phyloP scores from a whole-genome alignment of 371 early-diverging fungal species.

The Mortierella sp. region DNA sequence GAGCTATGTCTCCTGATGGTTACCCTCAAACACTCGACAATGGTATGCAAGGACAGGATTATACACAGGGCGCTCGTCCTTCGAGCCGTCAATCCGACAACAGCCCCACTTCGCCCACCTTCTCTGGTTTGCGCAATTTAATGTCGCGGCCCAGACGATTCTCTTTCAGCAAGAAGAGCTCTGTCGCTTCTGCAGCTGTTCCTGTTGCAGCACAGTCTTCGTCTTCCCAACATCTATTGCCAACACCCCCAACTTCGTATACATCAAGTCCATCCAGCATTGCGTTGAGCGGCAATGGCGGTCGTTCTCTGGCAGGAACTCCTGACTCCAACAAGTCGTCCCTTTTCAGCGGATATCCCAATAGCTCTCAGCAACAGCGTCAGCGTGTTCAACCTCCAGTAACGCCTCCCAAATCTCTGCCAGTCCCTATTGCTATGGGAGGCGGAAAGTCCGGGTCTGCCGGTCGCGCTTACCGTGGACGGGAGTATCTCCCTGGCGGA shows the following conservation, averaged over 20 bases:
- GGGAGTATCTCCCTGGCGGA: conserved; percentile 24
- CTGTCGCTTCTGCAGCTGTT: not conserved
- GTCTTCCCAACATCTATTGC: conserved; percentile 21
- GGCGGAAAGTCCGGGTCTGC: conserved; percentile 16
- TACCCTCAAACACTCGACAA: not conserved
- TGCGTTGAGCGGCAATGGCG: not conserved
- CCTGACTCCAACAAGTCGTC: conserved; percentile 24
- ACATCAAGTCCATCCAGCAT: conserved; percentile 19
- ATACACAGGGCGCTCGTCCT: conserved; percentile 19
- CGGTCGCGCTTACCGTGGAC: conserved; percentile 30
- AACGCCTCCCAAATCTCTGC: conserved; percentile 28
- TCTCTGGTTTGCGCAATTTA: conserved; percentile 37
- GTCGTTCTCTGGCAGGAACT: conserved; percentile 24
- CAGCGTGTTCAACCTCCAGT: conserved; percentile 17
- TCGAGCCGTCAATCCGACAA: conserved; percentile 44
- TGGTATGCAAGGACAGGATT: not conserved
- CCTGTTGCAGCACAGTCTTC: not conserved
- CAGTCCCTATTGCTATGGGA: conserved; percentile 32
- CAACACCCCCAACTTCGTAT: conserved; percentile 41
- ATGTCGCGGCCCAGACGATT: conserved; percentile 34
- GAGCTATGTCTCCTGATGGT: conserved; percentile 34
- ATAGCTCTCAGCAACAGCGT: conserved; percentile 1
- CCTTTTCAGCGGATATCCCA: not conserved
- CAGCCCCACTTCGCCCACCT: conserved; percentile 45
- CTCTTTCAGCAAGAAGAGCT: conserved; percentile 40